Base-by-base conservation (phyloP, 2,329 filamentous ascomycete genomes). In the Teratosphaeria nubilosa region DNA sequence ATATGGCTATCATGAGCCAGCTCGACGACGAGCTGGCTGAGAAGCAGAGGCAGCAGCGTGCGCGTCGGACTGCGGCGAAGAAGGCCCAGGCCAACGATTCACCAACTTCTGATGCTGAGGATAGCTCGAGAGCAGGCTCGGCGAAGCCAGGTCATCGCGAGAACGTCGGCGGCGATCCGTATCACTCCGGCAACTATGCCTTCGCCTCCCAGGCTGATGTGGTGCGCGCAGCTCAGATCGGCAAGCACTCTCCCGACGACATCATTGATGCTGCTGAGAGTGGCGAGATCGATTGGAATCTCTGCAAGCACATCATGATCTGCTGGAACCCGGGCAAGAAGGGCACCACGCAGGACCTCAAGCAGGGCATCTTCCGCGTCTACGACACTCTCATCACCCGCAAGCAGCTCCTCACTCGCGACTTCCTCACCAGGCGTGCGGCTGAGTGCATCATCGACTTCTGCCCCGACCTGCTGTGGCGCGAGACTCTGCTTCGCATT, bases 381-480 rank as follows among this genome's bases (percentile, higher is more conserved):
- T 65, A 64, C 41, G 70, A 72, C 58, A 69, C 66, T 25, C 64
- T 72, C 24, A 61, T 65, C 55, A 72, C 70, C 3, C 68, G 66
- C 31, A 62, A 67, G 60, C 69, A 71, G 60, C 60, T 72, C 13
- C 59, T 60, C 2, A 55, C 64, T 22, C 63, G 57, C 14, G 61
- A 58, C 6, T 64, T 72, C 34, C 60, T 72, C 25, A 69, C 65
- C 24, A 55, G 59, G 22, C 60, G 63, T 24, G 70, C 70, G 20
- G 70, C 69, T 14, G 66, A 71, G 56, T 69, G 69, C 59, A 66
- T 72, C 41, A 65, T 72, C 60, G 70, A 72, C 63, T 72, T 72
- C 62, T 71, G 70, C 58, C 70, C 70, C 5, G 68, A 72, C 52
- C 59, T 70, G 32, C 66, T 72, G 52, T 70, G 66, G 66, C 64